Evolutionary conservation across 768 basidiomycete genomes (phyloP), one percentile per base, ranked within the genome.

Genomic region (Goffeauzyma gilvescens): DNA sequence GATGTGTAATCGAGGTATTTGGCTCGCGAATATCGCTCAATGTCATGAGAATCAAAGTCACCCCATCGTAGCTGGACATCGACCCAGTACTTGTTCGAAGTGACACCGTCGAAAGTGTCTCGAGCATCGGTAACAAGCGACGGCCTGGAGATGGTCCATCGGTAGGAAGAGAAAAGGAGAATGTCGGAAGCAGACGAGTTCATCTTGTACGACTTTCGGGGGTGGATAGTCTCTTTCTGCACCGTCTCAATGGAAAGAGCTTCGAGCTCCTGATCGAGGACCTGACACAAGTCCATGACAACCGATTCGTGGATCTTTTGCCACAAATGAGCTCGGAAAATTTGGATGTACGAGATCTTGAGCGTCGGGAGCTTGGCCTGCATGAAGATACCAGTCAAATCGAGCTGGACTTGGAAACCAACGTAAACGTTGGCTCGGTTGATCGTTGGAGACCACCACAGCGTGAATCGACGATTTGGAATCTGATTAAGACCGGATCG

Each of bases 301-400:
- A 58, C 52, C 17, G 52, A 48, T 43, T 50, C 75, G 79, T 64
- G 63, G 78, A 89, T 95, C 70, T 98, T 95, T 68, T 98, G 93
- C 93, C 93, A 96, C 68, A 98, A 75, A 65, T 98, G 93, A 31
- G 93, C 93, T 70, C 93, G 83, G 84, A 98, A 96, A 56, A 98
- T 93, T 59, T 96, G 93, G 54, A 98, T 98, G 68, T 96, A 76
- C 66, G 83, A 87, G 68, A 98, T 98, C 70, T 96, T 95, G 52
- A 95, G 68, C 2, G 89, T 93, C 10, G 87, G 87, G 10, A 48
- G 23, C 36, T 98, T 95, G 55, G 90, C 90, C 66, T 93, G 89
- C 80, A 81, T 80, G 50, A 50, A 54, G 15, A 24, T 50, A 54
- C 56, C 87, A 12, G 93, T 98, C 49, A 98, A 65, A 72, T 98